Evolutionary conservation across 768 basidiomycete species (phyloP).

Genomic region (Leccinum aurantiacum): DNA sequence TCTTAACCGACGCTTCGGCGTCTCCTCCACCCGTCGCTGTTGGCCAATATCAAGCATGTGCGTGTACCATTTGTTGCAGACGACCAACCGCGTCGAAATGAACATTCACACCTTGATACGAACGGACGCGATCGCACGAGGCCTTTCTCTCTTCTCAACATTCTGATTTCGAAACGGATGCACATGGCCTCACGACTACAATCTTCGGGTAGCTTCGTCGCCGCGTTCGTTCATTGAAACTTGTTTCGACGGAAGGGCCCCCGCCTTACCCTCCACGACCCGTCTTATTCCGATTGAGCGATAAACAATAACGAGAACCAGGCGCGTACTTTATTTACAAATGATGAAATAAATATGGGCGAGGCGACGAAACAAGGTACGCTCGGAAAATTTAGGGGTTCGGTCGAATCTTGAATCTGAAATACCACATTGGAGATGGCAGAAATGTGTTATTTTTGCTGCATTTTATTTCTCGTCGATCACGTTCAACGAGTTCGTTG

Average conservation of each 20-base stretch:
- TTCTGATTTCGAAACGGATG: background rate
- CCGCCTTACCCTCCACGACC: background rate
- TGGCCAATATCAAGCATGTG: background rate
- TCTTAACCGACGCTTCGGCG: background rate
- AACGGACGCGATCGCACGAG: background rate
- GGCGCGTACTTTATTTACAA: background rate
- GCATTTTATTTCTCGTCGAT: background rate
- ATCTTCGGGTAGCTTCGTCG: background rate
- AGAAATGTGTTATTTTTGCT: background rate
- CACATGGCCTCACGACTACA: background rate
- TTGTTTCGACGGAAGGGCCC: conserved; percentile 1
- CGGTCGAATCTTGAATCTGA: background rate
- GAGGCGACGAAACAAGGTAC: background rate
- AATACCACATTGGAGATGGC: background rate
- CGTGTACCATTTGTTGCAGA: background rate
- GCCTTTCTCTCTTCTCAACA: background rate
- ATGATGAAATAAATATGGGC: background rate
- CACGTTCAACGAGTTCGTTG: background rate
- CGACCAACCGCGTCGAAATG: background rate
- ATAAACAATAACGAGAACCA: background rate
- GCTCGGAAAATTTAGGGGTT: background rate
- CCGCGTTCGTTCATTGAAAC: conserved; percentile 5
- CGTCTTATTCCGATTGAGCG: conserved; percentile 12
- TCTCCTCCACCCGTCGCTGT: background rate
- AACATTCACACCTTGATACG: background rate